Evolutionary conservation across 257 asterid genomes (phyloP), one percentile per base, ranked within the genome.

Genomic region (Fraxinus excelsior): DNA sequence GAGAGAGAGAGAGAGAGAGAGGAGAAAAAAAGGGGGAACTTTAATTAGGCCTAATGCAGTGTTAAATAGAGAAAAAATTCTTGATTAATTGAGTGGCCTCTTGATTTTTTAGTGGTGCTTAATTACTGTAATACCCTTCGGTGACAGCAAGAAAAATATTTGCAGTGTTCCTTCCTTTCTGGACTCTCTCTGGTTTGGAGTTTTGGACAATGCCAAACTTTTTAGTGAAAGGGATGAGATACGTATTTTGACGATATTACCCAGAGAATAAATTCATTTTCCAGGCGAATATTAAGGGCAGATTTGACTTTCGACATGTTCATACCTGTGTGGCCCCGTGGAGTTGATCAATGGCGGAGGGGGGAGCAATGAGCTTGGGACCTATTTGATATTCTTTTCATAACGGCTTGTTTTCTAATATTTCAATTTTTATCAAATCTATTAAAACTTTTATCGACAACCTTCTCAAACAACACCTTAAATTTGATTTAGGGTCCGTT

Each of bases 1-100:
- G 32, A 58, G 29, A 60, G 7, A 10, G 3, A 16, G 44, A 28
- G 75, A 7, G 14, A 26, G 32, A 58, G 29, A 60, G 7, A 10
- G 3, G 44, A 28, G 75, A 7, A 11, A 26, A 67, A 77, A 71
- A 62, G 76, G 38, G 62, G 10, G 66, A 25, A 11, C 18, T 3
- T 62, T 62, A 9, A 23, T 0, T 10, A 25, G 19, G 68, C 34
- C 53, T 23, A 62, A 25, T 3, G 68, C 68, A 0, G 34, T 0
- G 18, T 62, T 62, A 62, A 62, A 62, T 62, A 62, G 68, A 62
- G 68, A 62, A 25, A 19, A 62, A 62, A 62, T 62, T 25, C 18
- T 62, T 62, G 19, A 25, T 62, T 62, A 25, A 58, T 58, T n/a
- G 0, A 53, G 21, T 18, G 3, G 25, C 11, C 26, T 19, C 8